phyloP scores from a whole-genome alignment of 805 yeast species.

The Pichia nanzhaoensis region DNA sequence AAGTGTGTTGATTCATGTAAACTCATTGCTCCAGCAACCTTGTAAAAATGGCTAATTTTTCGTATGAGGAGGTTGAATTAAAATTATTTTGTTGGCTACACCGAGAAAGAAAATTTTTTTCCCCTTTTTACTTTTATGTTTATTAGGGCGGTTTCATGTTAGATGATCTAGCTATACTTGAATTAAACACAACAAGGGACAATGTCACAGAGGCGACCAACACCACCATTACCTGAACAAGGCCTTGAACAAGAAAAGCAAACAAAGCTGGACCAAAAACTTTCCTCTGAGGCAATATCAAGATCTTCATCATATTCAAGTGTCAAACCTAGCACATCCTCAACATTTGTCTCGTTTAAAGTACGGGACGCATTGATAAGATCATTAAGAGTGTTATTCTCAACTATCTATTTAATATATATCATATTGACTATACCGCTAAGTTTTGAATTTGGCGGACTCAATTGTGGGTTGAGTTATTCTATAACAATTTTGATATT shows the following conservation, averaged over 20 bases:
- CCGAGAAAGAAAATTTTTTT: too few species aligned
- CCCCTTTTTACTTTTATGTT: too few species aligned
- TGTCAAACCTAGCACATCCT: neutral
- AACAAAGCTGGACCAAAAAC: too few species aligned
- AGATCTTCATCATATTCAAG: constrained; percentile 4
- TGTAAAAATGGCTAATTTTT: too few species aligned
- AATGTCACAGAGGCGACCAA: too few species aligned
- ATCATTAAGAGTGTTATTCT: constrained; percentile 34
- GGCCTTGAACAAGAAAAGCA: too few species aligned
- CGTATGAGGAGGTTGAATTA: too few species aligned
- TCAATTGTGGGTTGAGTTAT: constrained; percentile 81
- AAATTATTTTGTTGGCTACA: too few species aligned
- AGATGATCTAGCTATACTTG: too few species aligned
- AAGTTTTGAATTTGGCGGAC: constrained; percentile 91
- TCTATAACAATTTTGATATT: constrained; percentile 64
- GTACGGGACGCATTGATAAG: constrained; percentile 13
- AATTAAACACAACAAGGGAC: too few species aligned
- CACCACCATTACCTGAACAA: too few species aligned
- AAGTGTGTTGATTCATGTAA: neutral
- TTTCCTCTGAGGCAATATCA: neutral
- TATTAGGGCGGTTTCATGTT: too few species aligned
- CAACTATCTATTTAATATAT: constrained; percentile 56
- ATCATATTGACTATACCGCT: constrained; percentile 81
- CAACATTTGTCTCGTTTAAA: neutral
- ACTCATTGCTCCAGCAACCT: neutral